Evolutionary conservation across 176 grass and related monocot genomes (phyloP), one percentile per base, ranked within the genome.

Genomic region (Eragrostis nindensis): DNA sequence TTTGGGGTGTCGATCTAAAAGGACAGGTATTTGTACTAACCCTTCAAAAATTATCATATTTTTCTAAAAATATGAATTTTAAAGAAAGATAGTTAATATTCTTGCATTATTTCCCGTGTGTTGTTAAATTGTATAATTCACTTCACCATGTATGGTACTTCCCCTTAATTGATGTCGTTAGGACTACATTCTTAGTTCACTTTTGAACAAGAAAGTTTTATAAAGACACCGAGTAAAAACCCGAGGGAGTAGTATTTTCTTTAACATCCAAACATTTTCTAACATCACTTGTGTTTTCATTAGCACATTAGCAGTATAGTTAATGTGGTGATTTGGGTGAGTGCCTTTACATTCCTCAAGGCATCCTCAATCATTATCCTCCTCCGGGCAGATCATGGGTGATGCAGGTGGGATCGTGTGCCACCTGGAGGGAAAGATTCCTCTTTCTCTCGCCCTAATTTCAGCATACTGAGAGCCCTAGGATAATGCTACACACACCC

Each of bases 351-450:
- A 71, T 45, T 40, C 57, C 83, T 67, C 84, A 62, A 85, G 70
- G 86, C 84, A 82, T 89, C 80, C 49, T 87, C 88, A 97, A 97
- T 97, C 70, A 91, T 97, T 87, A 87, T 89, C 83, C 61, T 80
- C 8, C 11, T 18, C 43, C 41, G 45, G 54, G 71, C 80, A 36
- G 82, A 97, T 91, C 74, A 83, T 88, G 71, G 75, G 72, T 85
- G 49, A 83, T 82, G 83, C 71, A 84, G 85, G 84, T 86, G 78
- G 85, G 84, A 90, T 93, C 77, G 81, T 85, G 91, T 91, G 94
- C 91, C 91, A 97, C 77, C 86, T 89, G 86, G 88, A 82, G 54
- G 24, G 43, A 52, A 92, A 87, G 88, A 92, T 92, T 87, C 87
- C 81, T 62, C 29, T 66, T 52, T 48, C 80, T 32, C 82, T 30